Conservation (phyloP, 345 rosid species). For the Citrus trifoliata region DNA sequence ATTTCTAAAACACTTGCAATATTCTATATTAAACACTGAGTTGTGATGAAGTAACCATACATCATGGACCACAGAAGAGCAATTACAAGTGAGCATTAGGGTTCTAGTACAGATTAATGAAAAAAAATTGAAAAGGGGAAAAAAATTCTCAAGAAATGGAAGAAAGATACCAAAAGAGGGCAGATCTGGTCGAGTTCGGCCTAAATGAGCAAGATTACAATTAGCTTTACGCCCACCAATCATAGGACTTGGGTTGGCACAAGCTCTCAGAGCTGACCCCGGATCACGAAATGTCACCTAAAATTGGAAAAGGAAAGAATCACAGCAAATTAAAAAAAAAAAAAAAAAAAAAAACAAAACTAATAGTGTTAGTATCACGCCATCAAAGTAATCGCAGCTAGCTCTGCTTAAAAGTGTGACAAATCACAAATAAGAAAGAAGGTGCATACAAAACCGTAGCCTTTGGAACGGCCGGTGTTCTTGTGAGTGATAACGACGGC, state of each 20-base stretch:
- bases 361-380: background rate
- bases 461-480: slow-evolving; percentile 42
- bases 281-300: slow-evolving; percentile 29
- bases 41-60: background rate
- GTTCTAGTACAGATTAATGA: background rate
- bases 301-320: background rate
- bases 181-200: slow-evolving; percentile 28
- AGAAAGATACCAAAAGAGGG: slow-evolving; percentile 4
- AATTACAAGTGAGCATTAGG: background rate
- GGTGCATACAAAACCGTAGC: slow-evolving; percentile 40
- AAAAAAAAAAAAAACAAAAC: no score
- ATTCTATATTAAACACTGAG: background rate
- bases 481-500: slow-evolving; percentile 43
- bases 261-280: slow-evolving; percentile 36
- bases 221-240: slow-evolving; percentile 43
- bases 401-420: no score
- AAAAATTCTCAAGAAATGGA: background rate
- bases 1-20: background rate
- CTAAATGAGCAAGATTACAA: slow-evolving; percentile 38
- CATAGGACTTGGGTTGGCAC: slow-evolving; percentile 36
- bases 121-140: background rate
- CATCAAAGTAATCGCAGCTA: background rate
- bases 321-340: no score
- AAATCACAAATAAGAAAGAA: background rate
- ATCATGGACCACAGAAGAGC: background rate